Evolutionary conservation across 306 rosid species (phyloP).

Genomic region (Prunus padus): DNA sequence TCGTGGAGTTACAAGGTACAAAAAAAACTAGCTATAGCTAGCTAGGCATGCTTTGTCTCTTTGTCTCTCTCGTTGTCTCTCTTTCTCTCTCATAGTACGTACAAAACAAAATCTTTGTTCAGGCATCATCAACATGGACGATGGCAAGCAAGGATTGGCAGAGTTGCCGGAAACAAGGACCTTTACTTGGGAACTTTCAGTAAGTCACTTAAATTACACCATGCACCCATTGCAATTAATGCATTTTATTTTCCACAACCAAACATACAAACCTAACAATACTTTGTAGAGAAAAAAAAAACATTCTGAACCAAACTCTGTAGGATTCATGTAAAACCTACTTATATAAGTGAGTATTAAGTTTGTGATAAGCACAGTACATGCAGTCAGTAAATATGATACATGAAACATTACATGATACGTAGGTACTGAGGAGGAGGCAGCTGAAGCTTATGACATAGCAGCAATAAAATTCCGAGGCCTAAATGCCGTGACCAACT

Average conservation of each 20-base stretch:
- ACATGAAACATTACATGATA: neutral
- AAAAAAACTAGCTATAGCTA: neutral
- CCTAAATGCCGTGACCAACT: slow-evolving; percentile 87
- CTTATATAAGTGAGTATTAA: neutral
- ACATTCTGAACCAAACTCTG: neutral
- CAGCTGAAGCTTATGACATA: slow-evolving; percentile 98
- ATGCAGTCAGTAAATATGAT: neutral
- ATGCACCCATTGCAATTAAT: slow-evolving; percentile 2
- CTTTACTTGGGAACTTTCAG: slow-evolving; percentile 98
- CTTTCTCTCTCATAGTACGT: neutral
- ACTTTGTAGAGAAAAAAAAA: neutral
- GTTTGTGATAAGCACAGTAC: no score
- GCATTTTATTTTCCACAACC: neutral
- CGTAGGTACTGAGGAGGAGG: slow-evolving; percentile 93
- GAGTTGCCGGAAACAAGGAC: slow-evolving; percentile 99
- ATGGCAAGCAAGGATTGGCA: slow-evolving; percentile 99
- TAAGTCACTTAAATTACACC: slow-evolving; percentile 32
- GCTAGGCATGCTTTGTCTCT: slow-evolving; percentile 1
- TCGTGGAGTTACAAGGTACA: slow-evolving; percentile 95
- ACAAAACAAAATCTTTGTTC: slow-evolving; percentile 7
- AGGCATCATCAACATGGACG: slow-evolving; percentile 99
- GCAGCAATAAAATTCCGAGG: slow-evolving; percentile 97
- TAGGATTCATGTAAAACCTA: neutral
- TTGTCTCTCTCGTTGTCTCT: neutral
- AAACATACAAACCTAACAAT: neutral